A percentile compares a stretch with the other conserved stretches of the same genome.
Evolutionary conservation across 345 rosid genomes (phyloP).

Genomic region (Salix koriyanagi): DNA sequence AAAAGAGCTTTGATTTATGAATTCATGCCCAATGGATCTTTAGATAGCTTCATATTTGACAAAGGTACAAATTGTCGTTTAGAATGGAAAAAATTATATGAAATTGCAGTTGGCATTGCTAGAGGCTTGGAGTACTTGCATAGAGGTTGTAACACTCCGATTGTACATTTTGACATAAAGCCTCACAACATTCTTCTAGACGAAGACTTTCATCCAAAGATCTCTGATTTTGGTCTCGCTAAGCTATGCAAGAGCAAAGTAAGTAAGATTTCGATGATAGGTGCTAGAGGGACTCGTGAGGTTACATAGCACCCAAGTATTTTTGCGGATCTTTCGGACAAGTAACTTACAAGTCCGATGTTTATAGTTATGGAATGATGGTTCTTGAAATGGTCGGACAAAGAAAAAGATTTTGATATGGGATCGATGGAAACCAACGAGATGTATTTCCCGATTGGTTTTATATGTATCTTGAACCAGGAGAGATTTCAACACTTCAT

Average conservation of each 20-base stretch:
- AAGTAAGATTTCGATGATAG: conserved; percentile 12
- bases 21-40: conserved; percentile 38
- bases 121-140: conserved; percentile 22
- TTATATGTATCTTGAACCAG: not conserved
- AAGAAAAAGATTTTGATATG: not conserved
- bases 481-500: not conserved
- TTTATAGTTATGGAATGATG: conserved; percentile 14
- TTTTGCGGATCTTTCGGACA: conserved; percentile 1
- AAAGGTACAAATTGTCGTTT: not conserved
- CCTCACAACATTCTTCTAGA: conserved; percentile 25
- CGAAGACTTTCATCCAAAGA: conserved; percentile 15
- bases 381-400: conserved; percentile 5
- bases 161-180: conserved; percentile 31
- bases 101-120: conserved; percentile 10
- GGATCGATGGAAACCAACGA: not conserved
- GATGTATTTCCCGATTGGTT: conserved; percentile 2
- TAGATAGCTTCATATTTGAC: conserved; percentile 21
- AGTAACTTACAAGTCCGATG: conserved; percentile 16
- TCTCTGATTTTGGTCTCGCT: conserved; percentile 20
- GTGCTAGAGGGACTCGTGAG: conserved; percentile 19
- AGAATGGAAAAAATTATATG: not conserved
- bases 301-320: conserved; percentile 21
- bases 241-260: conserved; percentile 14
- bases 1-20: conserved; percentile 38
- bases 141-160: conserved; percentile 16